Base-by-base conservation (phyloP, 805 yeast species). In the Candida nitratophila region DNA sequence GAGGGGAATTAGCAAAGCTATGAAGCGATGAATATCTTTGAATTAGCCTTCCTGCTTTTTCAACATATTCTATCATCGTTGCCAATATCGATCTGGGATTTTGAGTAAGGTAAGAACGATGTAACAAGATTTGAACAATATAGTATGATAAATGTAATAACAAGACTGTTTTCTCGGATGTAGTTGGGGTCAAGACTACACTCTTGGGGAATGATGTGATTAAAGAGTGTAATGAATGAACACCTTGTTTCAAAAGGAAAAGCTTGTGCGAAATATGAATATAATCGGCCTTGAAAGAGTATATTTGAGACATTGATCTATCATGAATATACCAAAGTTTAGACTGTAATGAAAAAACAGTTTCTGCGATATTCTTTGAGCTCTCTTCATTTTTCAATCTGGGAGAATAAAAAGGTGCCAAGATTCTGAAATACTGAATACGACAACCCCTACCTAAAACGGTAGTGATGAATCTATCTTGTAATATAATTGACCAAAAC, bases 371-470 rank as follows among this genome's bases (percentile, higher is more conserved):
- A 17, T 41, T 31, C 14, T 49, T 47, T 21, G 22, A 19, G 7
- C 22, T 7, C 4, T 29, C 24, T 8, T 40, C 41, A 21, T 31
- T 30, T 9, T 12, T 30, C 8, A 34, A 43, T 37, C 43, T 42
- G 14, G 62, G 59, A 4, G 53, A 46, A 40, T 57, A 55, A 39
- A 56, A 60, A 1, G 66, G 63, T 1, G 63, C 48, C 12, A 46
- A 48, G n/a, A 61, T 59, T 38, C 66, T 52, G 37, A 59, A 63
- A 41, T 60, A 58, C 41, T 59, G 68, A 11, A 63, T 54, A 16
- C 67, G 51, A 22, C 63, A 58, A 19, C 66, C 67, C 34, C 68
- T 50, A 1, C 68, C 68, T 21, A 63, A 45, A 1, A 57, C 65
- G 39, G 63, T 56, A 1, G 68, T 60, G 6, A 63, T 56, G 20